These are phyloP conservation scores for Emergomyces pasteurianus DNA, from an alignment of 2,329 filamentous ascomycete species.

Conservation along the genomic window DNA sequence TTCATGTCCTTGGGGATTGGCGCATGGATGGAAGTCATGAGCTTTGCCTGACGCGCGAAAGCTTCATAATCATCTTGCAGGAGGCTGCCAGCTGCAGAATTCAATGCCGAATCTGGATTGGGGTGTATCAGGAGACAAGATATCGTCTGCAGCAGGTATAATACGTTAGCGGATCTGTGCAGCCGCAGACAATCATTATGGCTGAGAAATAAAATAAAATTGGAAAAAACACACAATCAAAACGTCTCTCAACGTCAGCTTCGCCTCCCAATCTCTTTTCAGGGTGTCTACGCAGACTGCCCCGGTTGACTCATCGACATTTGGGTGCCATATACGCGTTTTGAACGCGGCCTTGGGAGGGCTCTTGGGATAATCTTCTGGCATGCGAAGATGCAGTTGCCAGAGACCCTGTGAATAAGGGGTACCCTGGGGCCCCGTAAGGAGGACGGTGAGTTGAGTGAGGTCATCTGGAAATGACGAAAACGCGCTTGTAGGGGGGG, in stretches of 20 bases:
- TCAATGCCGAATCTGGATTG: constrained; percentile 52
- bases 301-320: constrained; percentile 50
- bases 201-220: not conserved
- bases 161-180: not conserved
- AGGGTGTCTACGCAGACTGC: constrained; percentile 53
- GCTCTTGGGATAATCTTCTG: constrained; percentile 41
- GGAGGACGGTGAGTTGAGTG: constrained; percentile 44
- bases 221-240: constrained; percentile 30
- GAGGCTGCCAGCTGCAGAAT: constrained; percentile 47
- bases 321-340: constrained; percentile 53
- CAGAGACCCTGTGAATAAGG: constrained; percentile 49
- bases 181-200: not conserved
- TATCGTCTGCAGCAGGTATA: constrained; percentile 35
- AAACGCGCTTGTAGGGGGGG: constrained; percentile 31
- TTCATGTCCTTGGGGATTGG: constrained; percentile 37
- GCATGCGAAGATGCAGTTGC: constrained; percentile 48
- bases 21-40: constrained; percentile 53
- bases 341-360: constrained; percentile 46
- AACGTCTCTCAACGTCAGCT: constrained; percentile 47
- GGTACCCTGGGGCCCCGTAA: constrained; percentile 48
- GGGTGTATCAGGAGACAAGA: constrained; percentile 52
- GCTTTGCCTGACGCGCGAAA: constrained; percentile 44
- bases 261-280: constrained; percentile 50
- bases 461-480: constrained; percentile 39
- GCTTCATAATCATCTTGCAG: constrained; percentile 47